phyloP scores from a whole-genome alignment of 2,329 filamentous ascomycete genomes.

The Hymenoscyphus salicellus region DNA sequence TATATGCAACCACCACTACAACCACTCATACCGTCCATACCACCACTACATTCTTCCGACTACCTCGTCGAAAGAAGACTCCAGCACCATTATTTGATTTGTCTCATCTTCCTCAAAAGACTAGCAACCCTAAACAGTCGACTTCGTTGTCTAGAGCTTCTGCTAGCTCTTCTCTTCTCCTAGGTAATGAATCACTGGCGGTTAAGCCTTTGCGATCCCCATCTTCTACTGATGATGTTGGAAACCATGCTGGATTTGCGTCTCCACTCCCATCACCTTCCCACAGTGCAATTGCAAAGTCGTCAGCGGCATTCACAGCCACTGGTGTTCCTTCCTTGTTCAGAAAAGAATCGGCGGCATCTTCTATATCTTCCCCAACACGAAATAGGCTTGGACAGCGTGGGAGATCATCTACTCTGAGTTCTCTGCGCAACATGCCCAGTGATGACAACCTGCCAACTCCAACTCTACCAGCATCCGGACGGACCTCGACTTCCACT shows the following conservation, averaged over 20 bases:
- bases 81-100: conserved; percentile 79
- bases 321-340: conserved; percentile 44
- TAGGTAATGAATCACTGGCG: conserved; percentile 31
- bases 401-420: conserved; percentile 84
- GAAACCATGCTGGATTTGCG: conserved; percentile 17
- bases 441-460: conserved; percentile 68
- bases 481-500: conserved; percentile 78
- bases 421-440: conserved; percentile 71
- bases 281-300: conserved; percentile 26
- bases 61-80: conserved; percentile 69
- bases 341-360: conserved; percentile 60
- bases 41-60: conserved; percentile 73
- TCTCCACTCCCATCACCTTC: conserved; percentile 34
- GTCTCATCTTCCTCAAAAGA: conserved; percentile 80
- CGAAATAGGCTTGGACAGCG: conserved; percentile 59
- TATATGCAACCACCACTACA: conserved; percentile 56
- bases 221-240: conserved; percentile 27
- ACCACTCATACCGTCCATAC: conserved; percentile 62
- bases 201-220: conserved; percentile 42
- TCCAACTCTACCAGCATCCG: conserved; percentile 48
- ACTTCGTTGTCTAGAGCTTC: conserved; percentile 38
- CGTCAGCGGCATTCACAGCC: conserved; percentile 36
- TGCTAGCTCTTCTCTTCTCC: conserved; percentile 42
- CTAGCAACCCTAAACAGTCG: conserved; percentile 41
- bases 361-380: conserved; percentile 67